Evolutionary conservation across 352 stramenopile genomes (phyloP).

Genomic region (Elongisporangium anandrum): DNA sequence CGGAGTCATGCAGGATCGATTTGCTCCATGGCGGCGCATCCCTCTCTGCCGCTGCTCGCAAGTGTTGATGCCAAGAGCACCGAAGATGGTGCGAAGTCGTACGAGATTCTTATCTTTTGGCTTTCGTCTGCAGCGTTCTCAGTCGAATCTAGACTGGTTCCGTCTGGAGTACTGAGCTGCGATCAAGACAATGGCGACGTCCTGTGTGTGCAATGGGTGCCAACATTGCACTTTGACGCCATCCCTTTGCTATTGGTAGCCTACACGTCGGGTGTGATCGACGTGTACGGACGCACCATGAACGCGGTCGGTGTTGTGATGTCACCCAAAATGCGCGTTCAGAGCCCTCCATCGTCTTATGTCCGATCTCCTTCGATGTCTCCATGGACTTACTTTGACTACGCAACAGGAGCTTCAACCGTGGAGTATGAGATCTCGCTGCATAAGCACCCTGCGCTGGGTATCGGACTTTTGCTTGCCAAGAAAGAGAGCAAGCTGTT

Average conservation of each 20-base stretch:
- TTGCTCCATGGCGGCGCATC: constrained; percentile 63
- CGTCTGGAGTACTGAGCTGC: constrained; percentile 67
- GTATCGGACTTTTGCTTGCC: constrained; percentile 46
- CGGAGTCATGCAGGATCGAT: constrained; percentile 67
- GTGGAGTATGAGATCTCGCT: constrained; percentile 65
- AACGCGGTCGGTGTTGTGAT: constrained; percentile 52
- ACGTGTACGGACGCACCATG: constrained; percentile 56
- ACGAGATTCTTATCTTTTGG: constrained; percentile 81
- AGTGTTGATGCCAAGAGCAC: constrained; percentile 40
- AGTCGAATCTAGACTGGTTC: constrained; percentile 71
- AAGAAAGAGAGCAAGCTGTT: constrained; percentile 32
- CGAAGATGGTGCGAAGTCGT: constrained; percentile 13
- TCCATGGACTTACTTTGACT: constrained; percentile 75
- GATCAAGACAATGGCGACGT: constrained; percentile 37
- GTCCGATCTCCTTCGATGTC: constrained; percentile 43
- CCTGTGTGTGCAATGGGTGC: constrained; percentile 78
- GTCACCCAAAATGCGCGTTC: constrained; percentile 28
- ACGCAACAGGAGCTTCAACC: constrained; percentile 52
- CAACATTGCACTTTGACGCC: constrained; percentile 76
- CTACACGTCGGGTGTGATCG: constrained; percentile 49
- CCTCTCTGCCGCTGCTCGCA: constrained; percentile 68
- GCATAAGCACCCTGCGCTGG: constrained; percentile 25
- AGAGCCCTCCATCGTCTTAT: constrained; percentile 4
- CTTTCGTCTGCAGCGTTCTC: constrained; percentile 81
- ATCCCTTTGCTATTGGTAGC: constrained; percentile 67